A percentile compares a stretch with the other conserved stretches of the same genome.
Evolutionary conservation across 306 rosid species (phyloP).

Genomic region (Prunus dulcis): DNA sequence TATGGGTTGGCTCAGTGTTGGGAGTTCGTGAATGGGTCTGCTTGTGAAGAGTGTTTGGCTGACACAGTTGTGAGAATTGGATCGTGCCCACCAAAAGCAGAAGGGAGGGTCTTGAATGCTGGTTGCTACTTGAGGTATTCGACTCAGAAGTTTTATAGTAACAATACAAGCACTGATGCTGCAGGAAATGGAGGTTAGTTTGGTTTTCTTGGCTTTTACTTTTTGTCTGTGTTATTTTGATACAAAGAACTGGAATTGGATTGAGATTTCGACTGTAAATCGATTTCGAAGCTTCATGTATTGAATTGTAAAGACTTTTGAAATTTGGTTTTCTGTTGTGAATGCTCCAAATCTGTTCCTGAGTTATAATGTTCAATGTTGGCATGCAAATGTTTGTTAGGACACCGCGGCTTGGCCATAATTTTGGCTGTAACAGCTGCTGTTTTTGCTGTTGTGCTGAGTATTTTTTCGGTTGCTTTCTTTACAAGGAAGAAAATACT

Average conservation of each 20-base stretch:
- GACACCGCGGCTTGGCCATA: constrained; percentile 27
- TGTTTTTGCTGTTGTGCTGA: constrained; percentile 44
- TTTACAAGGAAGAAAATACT: constrained; percentile 39
- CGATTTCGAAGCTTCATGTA: neutral
- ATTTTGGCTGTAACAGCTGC: constrained; percentile 37
- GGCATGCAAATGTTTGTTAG: constrained; percentile 25
- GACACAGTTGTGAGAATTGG: constrained; percentile 33
- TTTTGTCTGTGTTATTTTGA: neutral
- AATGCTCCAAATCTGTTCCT: neutral
- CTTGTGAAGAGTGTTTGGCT: constrained; percentile 45
- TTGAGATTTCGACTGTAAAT: neutral
- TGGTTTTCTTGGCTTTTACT: neutral
- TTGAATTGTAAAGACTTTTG: neutral
- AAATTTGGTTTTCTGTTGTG: neutral
- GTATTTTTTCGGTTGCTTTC: constrained; percentile 37
- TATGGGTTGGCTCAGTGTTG: constrained; percentile 83
- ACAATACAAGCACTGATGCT: constrained; percentile 29
- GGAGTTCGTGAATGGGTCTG: constrained; percentile 40
- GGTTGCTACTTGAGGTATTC: constrained; percentile 75
- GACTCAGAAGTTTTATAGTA: constrained; percentile 40
- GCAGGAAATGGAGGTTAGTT: constrained; percentile 29
- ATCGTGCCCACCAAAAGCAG: constrained; percentile 48
- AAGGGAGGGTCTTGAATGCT: constrained; percentile 62
- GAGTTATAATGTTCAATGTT: neutral
- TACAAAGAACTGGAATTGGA: neutral